Percentiles rank a stretch among this genome's conserved stretches.
Evolutionary conservation across 2,329 filamentous ascomycete genomes (phyloP).

Genomic region (Bipolaris zeicola): DNA sequence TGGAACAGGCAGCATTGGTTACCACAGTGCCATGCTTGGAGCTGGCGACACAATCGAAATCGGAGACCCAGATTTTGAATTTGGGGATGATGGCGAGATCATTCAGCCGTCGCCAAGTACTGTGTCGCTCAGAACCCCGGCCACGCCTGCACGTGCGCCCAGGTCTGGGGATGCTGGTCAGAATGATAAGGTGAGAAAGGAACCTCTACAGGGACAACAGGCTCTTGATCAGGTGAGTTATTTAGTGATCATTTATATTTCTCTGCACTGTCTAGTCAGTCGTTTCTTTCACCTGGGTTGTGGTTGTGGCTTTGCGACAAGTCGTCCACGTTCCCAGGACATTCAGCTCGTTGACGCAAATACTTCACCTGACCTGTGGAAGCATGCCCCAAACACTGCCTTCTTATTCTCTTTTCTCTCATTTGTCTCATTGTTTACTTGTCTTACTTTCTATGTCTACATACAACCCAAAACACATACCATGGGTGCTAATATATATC

Average conservation of each 20-base stretch:
- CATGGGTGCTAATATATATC: slow-evolving; percentile 22
- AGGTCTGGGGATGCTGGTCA: slow-evolving; percentile 43
- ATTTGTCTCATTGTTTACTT: background rate
- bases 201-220: slow-evolving; percentile 50
- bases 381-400: background rate
- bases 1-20: slow-evolving; percentile 45
- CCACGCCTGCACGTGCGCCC: slow-evolving; percentile 7
- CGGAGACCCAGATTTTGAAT: slow-evolving; percentile 61
- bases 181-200: slow-evolving; percentile 49
- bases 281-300: background rate
- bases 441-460: background rate
- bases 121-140: slow-evolving; percentile 22
- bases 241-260: slow-evolving; percentile 10
- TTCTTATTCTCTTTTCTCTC: background rate
- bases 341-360: background rate
- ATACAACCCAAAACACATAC: background rate
- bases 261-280: slow-evolving; percentile 2
- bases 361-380: background rate
- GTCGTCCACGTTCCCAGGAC: background rate
- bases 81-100: slow-evolving; percentile 67
- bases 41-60: slow-evolving; percentile 52
- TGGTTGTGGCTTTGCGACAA: slow-evolving; percentile 5
- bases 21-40: slow-evolving; percentile 31
- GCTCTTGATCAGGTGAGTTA: slow-evolving; percentile 47
- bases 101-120: slow-evolving; percentile 50